Conservation (phyloP, 2,329 filamentous ascomycete species). For the Fusarium austroafricanum region DNA sequence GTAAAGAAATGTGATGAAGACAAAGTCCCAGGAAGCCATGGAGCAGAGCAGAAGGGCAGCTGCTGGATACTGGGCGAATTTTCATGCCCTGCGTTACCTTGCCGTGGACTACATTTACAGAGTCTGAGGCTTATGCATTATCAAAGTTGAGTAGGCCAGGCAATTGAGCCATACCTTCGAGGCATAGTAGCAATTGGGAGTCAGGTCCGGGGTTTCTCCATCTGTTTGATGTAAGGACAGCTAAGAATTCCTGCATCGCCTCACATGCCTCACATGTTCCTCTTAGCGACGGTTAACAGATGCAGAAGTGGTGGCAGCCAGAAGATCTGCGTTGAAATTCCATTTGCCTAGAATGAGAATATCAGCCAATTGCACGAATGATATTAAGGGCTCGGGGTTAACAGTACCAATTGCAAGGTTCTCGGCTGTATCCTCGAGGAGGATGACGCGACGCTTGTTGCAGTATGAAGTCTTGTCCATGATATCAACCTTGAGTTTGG, state of each 20-base stretch:
- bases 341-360: conserved; percentile 55
- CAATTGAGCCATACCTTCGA: not conserved
- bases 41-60: not conserved
- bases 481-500: conserved; percentile 97
- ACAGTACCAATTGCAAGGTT: conserved; percentile 83
- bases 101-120: conserved; percentile 17
- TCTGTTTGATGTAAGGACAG: not conserved
- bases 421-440: conserved; percentile 92
- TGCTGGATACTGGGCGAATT: not conserved
- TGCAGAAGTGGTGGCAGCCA: conserved; percentile 37
- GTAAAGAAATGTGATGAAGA: conserved; percentile 1
- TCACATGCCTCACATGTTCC: not conserved
- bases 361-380: conserved; percentile 33
- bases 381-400: not conserved
- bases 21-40: conserved; percentile 4
- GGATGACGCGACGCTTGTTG: conserved; percentile 88
- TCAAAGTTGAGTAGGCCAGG: conserved; percentile 2
- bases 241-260: not conserved
- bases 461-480: conserved; percentile 99
- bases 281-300: conserved; percentile 40
- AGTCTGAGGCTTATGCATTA: conserved; percentile 8
- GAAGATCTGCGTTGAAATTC: conserved; percentile 56
- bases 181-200: not conserved
- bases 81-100: conserved; percentile 8
- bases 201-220: not conserved